Evolutionary conservation across 1,284 basidiomycete genomes (phyloP), one percentile per base, ranked within the genome.

Genomic region (Pseudozyma tsukubaensis): DNA sequence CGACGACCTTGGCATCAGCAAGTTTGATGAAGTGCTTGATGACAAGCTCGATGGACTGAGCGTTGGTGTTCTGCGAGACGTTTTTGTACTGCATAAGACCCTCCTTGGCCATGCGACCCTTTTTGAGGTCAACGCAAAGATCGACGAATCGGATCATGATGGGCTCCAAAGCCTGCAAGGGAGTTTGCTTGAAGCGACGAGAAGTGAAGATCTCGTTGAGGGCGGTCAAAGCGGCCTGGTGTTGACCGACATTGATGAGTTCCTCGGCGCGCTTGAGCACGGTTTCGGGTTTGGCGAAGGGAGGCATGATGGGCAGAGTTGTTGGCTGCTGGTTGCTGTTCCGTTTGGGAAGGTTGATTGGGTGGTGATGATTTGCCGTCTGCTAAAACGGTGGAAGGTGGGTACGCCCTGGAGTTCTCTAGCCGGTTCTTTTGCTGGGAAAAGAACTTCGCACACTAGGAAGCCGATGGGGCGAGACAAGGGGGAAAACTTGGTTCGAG

Each of bases 101-200:
- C 82, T 97, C 94, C 85, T 97, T 96, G 19, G 94, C 96, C 35
- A 92, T 92, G 36, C 94, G 89, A 3, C 94, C 94, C 85, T 96
- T 95, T 77, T 94, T 91, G 88, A 97, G 91, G 65, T 94, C 92
- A 67, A 99, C 94, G 84, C 94, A 99, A 66, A 99, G 92, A 84
- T 97, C 94, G 87, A 98, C 83, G 85, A 89, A 89, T 52, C 93
- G 91, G 74, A 94, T 86, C 89, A 98, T 92, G 86, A 99, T 97
- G 67, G 97, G 97, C 86, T 99, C 96, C 59, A 99, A 90, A 10
- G 92, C 91, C 6, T 90, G 87, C 40, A 98, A 88, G 1, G 95
- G 93, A 0, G 94, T 97, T 65, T 92, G 91, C 79, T 94, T 90
- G 88, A 99, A 98, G 62, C 93, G 91, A 87, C 98, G 97, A 47